Conservation (phyloP, 768 basidiomycete species). For the Hydnum rufescens region DNA sequence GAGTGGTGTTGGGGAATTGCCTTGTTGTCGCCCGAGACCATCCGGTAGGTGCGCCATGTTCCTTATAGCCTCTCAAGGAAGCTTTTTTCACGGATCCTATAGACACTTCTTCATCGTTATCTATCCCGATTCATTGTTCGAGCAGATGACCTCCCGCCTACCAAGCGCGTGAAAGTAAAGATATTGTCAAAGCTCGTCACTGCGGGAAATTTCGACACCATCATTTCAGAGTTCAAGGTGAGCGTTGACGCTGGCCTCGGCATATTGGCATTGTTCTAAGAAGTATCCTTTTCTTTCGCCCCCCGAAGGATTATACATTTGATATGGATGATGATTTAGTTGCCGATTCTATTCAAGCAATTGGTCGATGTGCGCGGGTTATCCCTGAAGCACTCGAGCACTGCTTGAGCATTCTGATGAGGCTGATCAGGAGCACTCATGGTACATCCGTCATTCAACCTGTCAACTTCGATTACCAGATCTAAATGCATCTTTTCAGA, state of each 20-base stretch:
- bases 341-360: conserved; percentile 49
- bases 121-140: conserved; percentile 48
- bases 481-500: conserved; percentile 25
- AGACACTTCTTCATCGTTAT: background rate
- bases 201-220: conserved; percentile 41
- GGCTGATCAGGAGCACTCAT: conserved; percentile 56
- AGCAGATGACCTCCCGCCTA: conserved; percentile 39
- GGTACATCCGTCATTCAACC: conserved; percentile 23
- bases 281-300: background rate
- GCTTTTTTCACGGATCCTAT: conserved; percentile 4
- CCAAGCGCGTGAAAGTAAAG: conserved; percentile 57
- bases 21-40: conserved; percentile 38
- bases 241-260: conserved; percentile 16
- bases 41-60: conserved; percentile 31
- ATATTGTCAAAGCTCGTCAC: conserved; percentile 49
- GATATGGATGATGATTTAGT: conserved; percentile 56
- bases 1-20: conserved; percentile 55
- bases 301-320: conserved; percentile 54
- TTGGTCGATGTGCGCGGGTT: conserved; percentile 52
- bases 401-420: conserved; percentile 56
- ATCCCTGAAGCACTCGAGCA: conserved; percentile 50
- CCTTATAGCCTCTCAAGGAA: background rate
- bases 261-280: conserved; percentile 2
- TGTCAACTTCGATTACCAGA: background rate
- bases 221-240: conserved; percentile 75